Evolutionary conservation across 164 flowering plant genomes (phyloP), one percentile per base, ranked within the genome.

Genomic region (Macadamia tetraphylla): DNA sequence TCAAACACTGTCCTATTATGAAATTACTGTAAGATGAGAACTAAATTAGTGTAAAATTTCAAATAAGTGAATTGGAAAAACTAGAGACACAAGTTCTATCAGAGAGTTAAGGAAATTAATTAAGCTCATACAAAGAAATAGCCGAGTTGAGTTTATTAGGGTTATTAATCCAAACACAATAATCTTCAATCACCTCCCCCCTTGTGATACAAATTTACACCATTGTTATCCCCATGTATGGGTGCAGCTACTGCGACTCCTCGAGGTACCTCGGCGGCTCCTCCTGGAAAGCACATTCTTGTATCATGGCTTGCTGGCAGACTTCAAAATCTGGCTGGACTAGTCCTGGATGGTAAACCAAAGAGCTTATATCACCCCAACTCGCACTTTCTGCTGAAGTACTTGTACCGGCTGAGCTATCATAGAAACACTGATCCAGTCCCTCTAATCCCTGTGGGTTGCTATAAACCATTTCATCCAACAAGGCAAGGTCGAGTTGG

Each of bases 281-380:
- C 23, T 23, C 23, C 23, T 23, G 23, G 44, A 71, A 66, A 42
- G 71, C 55, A 60, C 68, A 58, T 62, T 75, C 76, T 58, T 76
- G 81, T 8, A 67, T 64, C 69, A 73, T 29, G 49, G 59, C 70
- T 67, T 69, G 78, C 65, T 81, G 84, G 74, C 58, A 63, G 66
- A 29, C 67, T 65, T 82, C 83, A 49, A 57, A 76, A 30, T 66
- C 75, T 55, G 80, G 71, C 23, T 23, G 23, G 60, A 71, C 51
- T 51, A 72, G 56, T 55, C 70, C 58, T 17, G 75, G 73, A 70
- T 75, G 67, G 67, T 79, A 76, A 53, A 69, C 64, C 46, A 79
- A 70, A 64, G 81, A 76, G 60, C 70, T 75, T n/a, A 71, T 76
- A 51, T 83, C 83, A 18, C 71, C 84, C 90, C 86, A 86, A 31